Percentiles rank a stretch among this genome's conserved stretches.
Conservation (phyloP, 1,284 basidiomycete genomes). For the Pseudozyma sp. region DNA sequence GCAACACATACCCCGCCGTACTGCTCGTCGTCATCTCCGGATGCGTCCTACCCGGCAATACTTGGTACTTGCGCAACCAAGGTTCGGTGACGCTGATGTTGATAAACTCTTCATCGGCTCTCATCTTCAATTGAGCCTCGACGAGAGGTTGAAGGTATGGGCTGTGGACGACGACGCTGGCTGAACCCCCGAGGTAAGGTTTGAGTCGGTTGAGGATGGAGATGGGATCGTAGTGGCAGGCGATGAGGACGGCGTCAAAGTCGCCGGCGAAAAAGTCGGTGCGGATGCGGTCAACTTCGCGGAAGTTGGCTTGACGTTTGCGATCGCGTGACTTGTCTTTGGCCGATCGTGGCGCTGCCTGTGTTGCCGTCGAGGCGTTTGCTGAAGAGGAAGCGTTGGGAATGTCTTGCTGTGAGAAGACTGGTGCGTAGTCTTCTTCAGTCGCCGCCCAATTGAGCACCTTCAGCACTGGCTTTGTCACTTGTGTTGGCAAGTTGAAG, state of each 20-base stretch:
- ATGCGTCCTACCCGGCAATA: slow-evolving; percentile 93
- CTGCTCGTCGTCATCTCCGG: slow-evolving; percentile 93
- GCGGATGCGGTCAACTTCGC: slow-evolving; percentile 71
- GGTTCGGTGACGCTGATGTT: slow-evolving; percentile 85
- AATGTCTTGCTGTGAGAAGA: slow-evolving; percentile 36
- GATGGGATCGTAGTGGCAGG: slow-evolving; percentile 86
- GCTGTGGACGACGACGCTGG: slow-evolving; percentile 86
- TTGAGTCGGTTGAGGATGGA: slow-evolving; percentile 82
- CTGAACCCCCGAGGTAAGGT: slow-evolving; percentile 84
- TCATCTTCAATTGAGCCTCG: slow-evolving; percentile 80
- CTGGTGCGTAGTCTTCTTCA: slow-evolving; percentile 45
- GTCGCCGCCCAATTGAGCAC: slow-evolving; percentile 61
- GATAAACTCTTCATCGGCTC: slow-evolving; percentile 78
- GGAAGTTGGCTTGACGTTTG: slow-evolving; percentile 48
- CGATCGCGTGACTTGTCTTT: slow-evolving; percentile 45
- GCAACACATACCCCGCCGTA: slow-evolving; percentile 87
- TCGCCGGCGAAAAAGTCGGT: slow-evolving; percentile 86
- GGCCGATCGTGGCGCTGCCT: slow-evolving; percentile 3
- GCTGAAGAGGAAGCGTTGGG: not conserved
- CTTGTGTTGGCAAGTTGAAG: slow-evolving; percentile 74
- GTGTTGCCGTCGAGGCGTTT: no score
- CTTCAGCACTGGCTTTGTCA: slow-evolving; percentile 36
- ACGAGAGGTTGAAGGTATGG: slow-evolving; percentile 80
- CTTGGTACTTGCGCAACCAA: slow-evolving; percentile 91
- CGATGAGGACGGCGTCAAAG: slow-evolving; percentile 75